Evolutionary conservation across 768 basidiomycete genomes (phyloP).

Genomic region (Favolaschia claudopus): DNA sequence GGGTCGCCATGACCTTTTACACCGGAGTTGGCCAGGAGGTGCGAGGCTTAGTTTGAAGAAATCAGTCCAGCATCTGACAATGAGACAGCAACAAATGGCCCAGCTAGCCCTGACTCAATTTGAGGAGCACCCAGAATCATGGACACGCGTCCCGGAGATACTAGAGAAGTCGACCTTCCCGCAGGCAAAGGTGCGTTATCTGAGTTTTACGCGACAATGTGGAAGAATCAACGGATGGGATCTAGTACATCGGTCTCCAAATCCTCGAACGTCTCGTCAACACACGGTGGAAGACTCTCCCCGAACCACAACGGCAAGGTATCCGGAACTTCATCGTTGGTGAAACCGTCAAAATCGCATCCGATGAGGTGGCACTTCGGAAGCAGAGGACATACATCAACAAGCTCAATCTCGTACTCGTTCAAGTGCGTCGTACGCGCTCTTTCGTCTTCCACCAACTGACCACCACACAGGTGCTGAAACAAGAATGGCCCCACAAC

Average conservation of each 20-base stretch:
- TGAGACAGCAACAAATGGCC: slow-evolving; percentile 86
- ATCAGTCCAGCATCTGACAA: neutral
- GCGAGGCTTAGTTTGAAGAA: slow-evolving; percentile 21
- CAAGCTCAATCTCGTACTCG: slow-evolving; percentile 95
- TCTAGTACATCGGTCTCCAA: slow-evolving; percentile 93
- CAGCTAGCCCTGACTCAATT: slow-evolving; percentile 95
- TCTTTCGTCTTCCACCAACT: slow-evolving; percentile 17
- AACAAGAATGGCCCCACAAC: slow-evolving; percentile 99
- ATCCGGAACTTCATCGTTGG: slow-evolving; percentile 97
- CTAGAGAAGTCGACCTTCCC: slow-evolving; percentile 84
- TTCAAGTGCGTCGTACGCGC: slow-evolving; percentile 72
- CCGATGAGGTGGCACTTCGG: slow-evolving; percentile 86
- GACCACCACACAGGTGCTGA: slow-evolving; percentile 76
- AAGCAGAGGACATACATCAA: slow-evolving; percentile 94
- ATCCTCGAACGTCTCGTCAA: slow-evolving; percentile 95
- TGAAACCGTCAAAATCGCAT: slow-evolving; percentile 90
- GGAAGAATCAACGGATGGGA: too few relatives aligned
- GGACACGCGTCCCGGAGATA: slow-evolving; percentile 96
- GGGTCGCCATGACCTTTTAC: slow-evolving; percentile 92
- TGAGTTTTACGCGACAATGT: slow-evolving; percentile 12
- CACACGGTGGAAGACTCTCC: slow-evolving; percentile 95
- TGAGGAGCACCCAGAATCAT: slow-evolving; percentile 96
- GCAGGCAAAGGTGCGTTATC: slow-evolving; percentile 77
- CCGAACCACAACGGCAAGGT: slow-evolving; percentile 92
- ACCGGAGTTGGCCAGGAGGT: slow-evolving; percentile 88